Evolutionary conservation across 192 early-diverging fungal genomes (phyloP), one percentile per base, ranked within the genome.

Genomic region (Coemansia reversa): DNA sequence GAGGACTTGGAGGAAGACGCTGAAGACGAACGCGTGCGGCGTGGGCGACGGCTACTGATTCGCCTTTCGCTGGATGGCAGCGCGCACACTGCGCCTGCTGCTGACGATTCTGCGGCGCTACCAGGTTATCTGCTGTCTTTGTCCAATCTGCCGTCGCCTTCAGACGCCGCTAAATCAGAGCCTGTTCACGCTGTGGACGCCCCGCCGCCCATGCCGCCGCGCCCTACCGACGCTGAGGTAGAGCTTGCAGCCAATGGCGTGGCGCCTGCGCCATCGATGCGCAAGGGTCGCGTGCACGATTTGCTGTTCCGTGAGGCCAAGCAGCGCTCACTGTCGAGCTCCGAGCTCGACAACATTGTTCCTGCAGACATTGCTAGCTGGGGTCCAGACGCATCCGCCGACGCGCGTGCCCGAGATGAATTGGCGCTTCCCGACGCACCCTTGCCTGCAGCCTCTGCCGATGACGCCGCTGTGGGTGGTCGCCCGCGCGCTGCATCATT

Each of bases 291-390:
- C 0, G 29, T 79, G 6, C 64, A 67, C 28, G 72, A 74, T 11
- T 49, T 79, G 58, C 57, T 74, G 7, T 65, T 35, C 27, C 77
- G 67, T 58, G 77, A 79, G 39, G 70, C 71, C 23, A 74, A 73
- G 65, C 72, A 73, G 51, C 77, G 77, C 20, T 74, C 77, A 30
- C 52, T 67, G 45, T 80, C 77, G 16, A 80, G 77, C 55, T 80
- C 77, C 0, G 77, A 80, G 62, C 77, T 80, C 0, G 77, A 80
- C 25, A 69, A 70, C 55, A 67, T 80, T 20, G 77, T 80, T 42
- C 72, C 77, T 1, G 42, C 63, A 7, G 65, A 74, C 48, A 70
- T 80, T 51, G 62, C 52, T 52, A 63, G 47, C 23, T 76, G 74
- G 70, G 48, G 12, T 22, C 58, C 55, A 2, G 35, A 39, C 12